Base-by-base conservation (phyloP, 805 yeast species). In the Candida sphagnicola region DNA sequence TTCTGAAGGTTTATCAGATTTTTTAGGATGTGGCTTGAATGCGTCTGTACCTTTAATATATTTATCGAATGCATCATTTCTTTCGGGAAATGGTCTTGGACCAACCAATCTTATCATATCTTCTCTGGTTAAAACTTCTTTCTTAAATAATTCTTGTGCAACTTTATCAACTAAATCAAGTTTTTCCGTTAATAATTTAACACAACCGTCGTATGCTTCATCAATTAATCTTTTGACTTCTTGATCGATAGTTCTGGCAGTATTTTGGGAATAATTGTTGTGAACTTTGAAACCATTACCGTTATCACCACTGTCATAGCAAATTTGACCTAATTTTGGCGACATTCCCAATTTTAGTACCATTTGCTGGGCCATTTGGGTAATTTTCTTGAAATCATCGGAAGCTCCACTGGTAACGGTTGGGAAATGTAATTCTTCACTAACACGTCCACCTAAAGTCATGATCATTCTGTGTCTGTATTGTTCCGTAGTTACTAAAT, bases 381-480 rank as follows among this genome's bases (percentile, higher is more conserved):
- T 89, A 28, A 89, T 86, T 56, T 90, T 87, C 61, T 87, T 86
- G 70, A 90, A 89, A 61, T 90, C 97, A 59, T 89, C 96, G 31
- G 84, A 78, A 0, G 95, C 96, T 43, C 97, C 97, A 45, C 89
- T 80, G 2, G 96, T 90, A 4, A 90, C 96, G 1, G 89, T 77
- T 31, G 76, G 76, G 59, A 89, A 90, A 60, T 89, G 91, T 29
- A 90, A 57, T 62, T 90, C 96, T 63, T 90, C 97, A 42, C 90
- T 79, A 3, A 87, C 95, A 52, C 96, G 73, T 8, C 97, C 97
- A 43, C 96, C 97, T 24, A 90, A 65, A 0, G 96, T 82, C 91
- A 90, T 90, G n/a, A 85, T 80, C 89, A 90, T 89, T 47, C 95
- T 72, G 61, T 90, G 91, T 48, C 63, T 61, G 51, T 85, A 77